Evolutionary conservation across 495 filamentous ascomycete genomes (phyloP), one percentile per base, ranked within the genome.

Genomic region (Emericellopsis terricola): DNA sequence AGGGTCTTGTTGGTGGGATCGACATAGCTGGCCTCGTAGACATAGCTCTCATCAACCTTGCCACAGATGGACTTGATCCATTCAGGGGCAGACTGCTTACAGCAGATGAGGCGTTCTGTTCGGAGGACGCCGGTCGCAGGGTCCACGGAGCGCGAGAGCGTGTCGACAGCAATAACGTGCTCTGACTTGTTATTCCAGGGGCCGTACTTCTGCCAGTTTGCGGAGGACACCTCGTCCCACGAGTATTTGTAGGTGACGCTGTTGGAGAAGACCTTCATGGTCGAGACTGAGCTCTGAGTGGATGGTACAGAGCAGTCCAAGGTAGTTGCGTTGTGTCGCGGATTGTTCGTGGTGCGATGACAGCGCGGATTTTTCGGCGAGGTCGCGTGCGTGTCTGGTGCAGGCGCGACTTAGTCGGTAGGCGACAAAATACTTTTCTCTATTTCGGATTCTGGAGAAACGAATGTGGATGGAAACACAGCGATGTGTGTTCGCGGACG

Each of bases 171-270:
- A 36, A 92, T 67, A 30, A 97, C 89, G 53, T 97, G 89, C 18
- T 81, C 80, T 1, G 77, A 81, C 55, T 91, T 85, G 43, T 94
- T 73, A 59, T 97, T 97, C 89, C 89, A 94, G 20, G 86, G 84
- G 53, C 81, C 91, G 62, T 97, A 97, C 57, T 97, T 97, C 32
- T 76, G 75, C 89, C 89, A 97, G 68, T 96, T 97, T 44, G 79
- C 83, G n/a, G 83, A 82, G n/a, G 85, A 92, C 21, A 96, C 91
- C 55, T 94, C 91, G 44, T 86, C 78, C 87, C 89, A 97, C 17
- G 84, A 85, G 64, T 97, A 97, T 55, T 94, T 69, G 60, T 94
- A 96, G 15, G 80, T 83, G 55, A 78, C 83, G 19, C 59, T 59
- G 39, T 80, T 82, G 21, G 83, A 78, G 51, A 94, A 97, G 50